Conservation (phyloP, 192 early-diverging fungal genomes). For the Kickxella alabastrina region DNA sequence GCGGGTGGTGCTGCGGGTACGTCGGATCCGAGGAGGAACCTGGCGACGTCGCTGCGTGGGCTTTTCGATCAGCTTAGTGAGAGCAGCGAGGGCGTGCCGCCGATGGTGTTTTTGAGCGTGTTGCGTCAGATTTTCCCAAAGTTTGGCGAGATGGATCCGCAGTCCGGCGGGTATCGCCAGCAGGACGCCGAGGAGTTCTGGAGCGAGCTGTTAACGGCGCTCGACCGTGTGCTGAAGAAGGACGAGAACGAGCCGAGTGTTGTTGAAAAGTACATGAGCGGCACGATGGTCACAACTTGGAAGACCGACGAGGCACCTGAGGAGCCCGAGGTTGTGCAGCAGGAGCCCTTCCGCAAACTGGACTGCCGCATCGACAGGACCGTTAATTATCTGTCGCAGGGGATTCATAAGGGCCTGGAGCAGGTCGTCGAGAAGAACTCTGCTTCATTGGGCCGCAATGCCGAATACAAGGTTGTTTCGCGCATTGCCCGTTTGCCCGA, state of each 20-base stretch:
- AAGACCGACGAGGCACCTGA: conserved; percentile 67
- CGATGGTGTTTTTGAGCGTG: conserved; percentile 73
- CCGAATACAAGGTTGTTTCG: conserved; percentile 71
- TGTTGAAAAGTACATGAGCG: conserved; percentile 81
- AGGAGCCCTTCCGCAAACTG: conserved; percentile 77
- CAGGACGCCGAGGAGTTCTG: conserved; percentile 99
- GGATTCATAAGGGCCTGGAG: conserved; percentile 58
- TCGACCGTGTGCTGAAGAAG: conserved; percentile 34
- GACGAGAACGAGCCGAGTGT: conserved; percentile 5
- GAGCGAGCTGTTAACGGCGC: conserved; percentile 74
- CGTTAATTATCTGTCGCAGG: conserved; percentile 43
- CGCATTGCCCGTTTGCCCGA: conserved; percentile 79
- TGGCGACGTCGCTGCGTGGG: conserved; percentile 66
- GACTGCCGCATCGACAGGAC: conserved; percentile 61
- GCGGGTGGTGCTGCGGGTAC: not conserved
- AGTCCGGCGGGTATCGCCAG: conserved; percentile 71
- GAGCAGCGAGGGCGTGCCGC: conserved; percentile 69
- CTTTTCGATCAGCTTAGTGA: conserved; percentile 70
- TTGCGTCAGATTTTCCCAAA: conserved; percentile 80
- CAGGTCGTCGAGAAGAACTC: conserved; percentile 91
- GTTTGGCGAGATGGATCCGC: conserved; percentile 74
- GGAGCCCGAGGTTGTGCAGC: conserved; percentile 58
- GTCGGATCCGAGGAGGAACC: conserved; percentile 42
- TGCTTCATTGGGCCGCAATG: conserved; percentile 69
- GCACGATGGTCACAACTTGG: conserved; percentile 55